Percentiles rank a stretch among this genome's conserved stretches.
phyloP scores from a whole-genome alignment of 1,284 basidiomycete genomes.

The Sphaerobolus stellatus region DNA sequence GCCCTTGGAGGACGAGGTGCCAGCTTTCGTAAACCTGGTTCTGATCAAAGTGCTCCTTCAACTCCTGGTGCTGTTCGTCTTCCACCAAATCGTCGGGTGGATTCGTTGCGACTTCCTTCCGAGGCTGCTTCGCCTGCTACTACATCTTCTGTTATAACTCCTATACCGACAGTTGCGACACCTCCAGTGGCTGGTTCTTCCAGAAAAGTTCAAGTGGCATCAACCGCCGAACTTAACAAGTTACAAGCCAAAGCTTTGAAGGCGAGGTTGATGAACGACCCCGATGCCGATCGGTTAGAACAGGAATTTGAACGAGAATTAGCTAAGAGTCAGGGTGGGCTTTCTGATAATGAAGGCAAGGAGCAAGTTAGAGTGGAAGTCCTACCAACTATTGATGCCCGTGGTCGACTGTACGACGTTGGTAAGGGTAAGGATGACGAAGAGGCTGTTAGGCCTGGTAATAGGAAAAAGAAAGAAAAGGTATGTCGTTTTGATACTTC shows the following conservation, averaged over 20 bases:
- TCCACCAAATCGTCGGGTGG: conserved; percentile 49
- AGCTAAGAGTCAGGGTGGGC: conserved; percentile 41
- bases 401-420: conserved; percentile 67
- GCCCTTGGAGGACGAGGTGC: conserved; percentile 44
- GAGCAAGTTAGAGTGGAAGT: conserved; percentile 71
- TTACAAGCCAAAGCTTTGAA: conserved; percentile 91
- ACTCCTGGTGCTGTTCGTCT: conserved; percentile 49
- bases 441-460: conserved; percentile 52
- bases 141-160: conserved; percentile 51
- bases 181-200: conserved; percentile 49
- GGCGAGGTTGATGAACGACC: conserved; percentile 80
- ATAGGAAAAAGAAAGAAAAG: conserved; percentile 76
- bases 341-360: conserved; percentile 29
- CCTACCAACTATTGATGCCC: conserved; percentile 86
- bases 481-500: conserved; percentile 37
- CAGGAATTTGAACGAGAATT: conserved; percentile 77
- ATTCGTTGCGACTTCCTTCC: conserved; percentile 55
- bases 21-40: conserved; percentile 79
- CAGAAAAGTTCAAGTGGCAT: conserved; percentile 45
- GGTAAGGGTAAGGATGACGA: conserved; percentile 40
- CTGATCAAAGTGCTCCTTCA: conserved; percentile 49
- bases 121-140: conserved; percentile 48
- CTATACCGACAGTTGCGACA: conserved; percentile 87
- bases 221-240: conserved; percentile 83
- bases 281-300: conserved; percentile 75